These are phyloP conservation scores for Tilletia setariae DNA, from an alignment of 1,284 basidiomycete genomes.

Conservation along the genomic window DNA sequence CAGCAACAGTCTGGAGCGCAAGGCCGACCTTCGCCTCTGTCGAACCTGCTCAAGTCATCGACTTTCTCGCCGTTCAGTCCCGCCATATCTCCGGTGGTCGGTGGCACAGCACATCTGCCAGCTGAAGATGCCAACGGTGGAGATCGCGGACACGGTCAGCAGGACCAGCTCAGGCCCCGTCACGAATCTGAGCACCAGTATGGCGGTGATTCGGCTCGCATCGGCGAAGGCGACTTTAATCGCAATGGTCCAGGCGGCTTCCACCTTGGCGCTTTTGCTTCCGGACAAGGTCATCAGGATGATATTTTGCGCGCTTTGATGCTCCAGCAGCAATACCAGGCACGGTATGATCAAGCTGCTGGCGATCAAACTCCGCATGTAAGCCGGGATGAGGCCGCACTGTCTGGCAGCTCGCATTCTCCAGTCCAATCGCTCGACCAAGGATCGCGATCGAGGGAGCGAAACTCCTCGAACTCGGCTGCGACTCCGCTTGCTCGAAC, in stretches of 20 bases:
- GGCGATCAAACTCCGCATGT: neutral
- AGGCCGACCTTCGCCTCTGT: neutral
- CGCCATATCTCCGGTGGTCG: conserved; percentile 33
- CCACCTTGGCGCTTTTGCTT: neutral
- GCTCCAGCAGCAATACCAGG: neutral
- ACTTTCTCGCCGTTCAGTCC: conserved; percentile 42
- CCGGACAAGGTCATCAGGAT: neutral
- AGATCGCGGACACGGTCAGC: too few species aligned
- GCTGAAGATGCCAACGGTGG: neutral
- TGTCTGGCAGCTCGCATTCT: neutral
- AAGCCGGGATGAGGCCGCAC: neutral
- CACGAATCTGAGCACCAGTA: too few species aligned
- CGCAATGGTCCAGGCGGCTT: neutral
- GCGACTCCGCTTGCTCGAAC: neutral
- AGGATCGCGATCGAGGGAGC: neutral
- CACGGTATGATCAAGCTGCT: neutral
- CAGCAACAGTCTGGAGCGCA: conserved; percentile 22
- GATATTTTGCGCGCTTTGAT: neutral
- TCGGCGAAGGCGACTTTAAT: too few species aligned
- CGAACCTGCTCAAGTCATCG: conserved; percentile 21
- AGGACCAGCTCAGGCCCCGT: neutral
- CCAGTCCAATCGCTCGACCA: neutral
- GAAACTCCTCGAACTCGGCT: neutral
- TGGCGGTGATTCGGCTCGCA: too few species aligned
- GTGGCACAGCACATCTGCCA: conserved; percentile 30